These are phyloP conservation scores for Colletotrichum coccodes DNA, from an alignment of 2,329 filamentous ascomycete species.

Conservation along the genomic window DNA sequence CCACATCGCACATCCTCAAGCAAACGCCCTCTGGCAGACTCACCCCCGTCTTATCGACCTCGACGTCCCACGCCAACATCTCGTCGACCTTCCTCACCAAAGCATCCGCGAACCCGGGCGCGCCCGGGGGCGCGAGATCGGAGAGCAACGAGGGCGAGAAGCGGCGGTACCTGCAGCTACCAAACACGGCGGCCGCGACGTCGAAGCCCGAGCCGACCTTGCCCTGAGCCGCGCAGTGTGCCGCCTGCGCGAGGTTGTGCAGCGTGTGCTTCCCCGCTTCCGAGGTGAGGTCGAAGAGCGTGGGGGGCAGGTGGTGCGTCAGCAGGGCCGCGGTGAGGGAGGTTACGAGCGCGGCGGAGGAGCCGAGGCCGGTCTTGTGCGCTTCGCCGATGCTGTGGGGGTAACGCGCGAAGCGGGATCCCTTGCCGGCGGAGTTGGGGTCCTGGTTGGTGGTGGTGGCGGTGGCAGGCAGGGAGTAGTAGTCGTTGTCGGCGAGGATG, in stretches of 20 bases:
- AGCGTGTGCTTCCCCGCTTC: constrained; percentile 68
- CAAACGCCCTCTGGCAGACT: constrained; percentile 78
- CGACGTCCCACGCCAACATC: constrained; percentile 77
- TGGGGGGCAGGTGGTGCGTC: constrained; percentile 74
- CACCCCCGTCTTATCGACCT: constrained; percentile 76
- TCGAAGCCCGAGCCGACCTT: constrained; percentile 98
- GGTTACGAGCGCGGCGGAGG: constrained; percentile 93
- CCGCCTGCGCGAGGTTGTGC: constrained; percentile 93
- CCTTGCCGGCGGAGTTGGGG: constrained; percentile 38
- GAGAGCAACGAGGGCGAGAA: constrained; percentile 85
- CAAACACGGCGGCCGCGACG: constrained; percentile 91
- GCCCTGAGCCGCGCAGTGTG: constrained; percentile 95
- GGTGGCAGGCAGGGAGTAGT: constrained; percentile 78
- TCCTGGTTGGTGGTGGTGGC: constrained; percentile 47
- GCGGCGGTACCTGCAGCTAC: constrained; percentile 89
- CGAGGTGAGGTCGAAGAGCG: constrained; percentile 66
- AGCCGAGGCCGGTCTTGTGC: constrained; percentile 96
- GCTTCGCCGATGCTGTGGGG: constrained; percentile 78
- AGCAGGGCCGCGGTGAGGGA: constrained; percentile 83
- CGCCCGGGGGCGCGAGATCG: constrained; percentile 72
- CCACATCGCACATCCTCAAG: constrained; percentile 94
- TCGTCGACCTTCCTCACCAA: constrained; percentile 76
- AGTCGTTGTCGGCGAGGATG: constrained; percentile 94
- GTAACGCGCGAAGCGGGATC: constrained; percentile 79
- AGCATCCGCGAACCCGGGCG: constrained; percentile 71